These are phyloP conservation scores for Torulaspora microellipsoides DNA, from an alignment of 805 yeast species.

Conservation along the genomic window DNA sequence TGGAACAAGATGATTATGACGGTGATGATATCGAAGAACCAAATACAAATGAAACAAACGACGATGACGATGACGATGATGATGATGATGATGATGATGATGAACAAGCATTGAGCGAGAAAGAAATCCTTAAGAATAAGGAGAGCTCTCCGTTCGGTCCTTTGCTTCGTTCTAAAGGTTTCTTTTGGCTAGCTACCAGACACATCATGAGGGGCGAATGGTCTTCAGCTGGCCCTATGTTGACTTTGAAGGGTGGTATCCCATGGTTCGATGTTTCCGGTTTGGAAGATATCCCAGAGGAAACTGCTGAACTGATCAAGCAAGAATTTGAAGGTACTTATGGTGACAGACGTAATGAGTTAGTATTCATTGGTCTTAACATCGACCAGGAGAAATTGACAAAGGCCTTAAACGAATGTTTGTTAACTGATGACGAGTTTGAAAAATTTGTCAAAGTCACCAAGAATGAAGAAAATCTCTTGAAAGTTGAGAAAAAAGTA, in stretches of 20 bases:
- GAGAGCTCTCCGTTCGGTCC: conserved; percentile 37
- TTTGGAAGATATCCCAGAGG: conserved; percentile 33
- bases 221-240: conserved; percentile 43
- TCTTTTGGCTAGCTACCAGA: conserved; percentile 44
- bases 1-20: conserved; percentile 43
- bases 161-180: conserved; percentile 41
- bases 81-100: conserved; percentile 31
- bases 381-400: conserved; percentile 32
- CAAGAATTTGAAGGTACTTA: conserved; percentile 38
- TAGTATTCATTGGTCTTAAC: conserved; percentile 43
- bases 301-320: conserved; percentile 32
- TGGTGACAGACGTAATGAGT: conserved; percentile 44
- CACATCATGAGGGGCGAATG: conserved; percentile 41
- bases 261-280: conserved; percentile 41
- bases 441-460: conserved; percentile 29
- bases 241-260: conserved; percentile 40
- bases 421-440: conserved; percentile 39
- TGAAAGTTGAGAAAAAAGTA: conserved; percentile 33
- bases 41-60: conserved; percentile 29
- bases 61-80: conserved; percentile 33
- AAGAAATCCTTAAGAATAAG: conserved; percentile 35
- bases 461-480: conserved; percentile 27
- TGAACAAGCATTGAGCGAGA: conserved; percentile 32
- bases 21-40: conserved; percentile 36
- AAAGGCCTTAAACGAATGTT: conserved; percentile 36